Evolutionary conservation across 257 asterid genomes (phyloP).

Genomic region (Salvia rosmarinus): DNA sequence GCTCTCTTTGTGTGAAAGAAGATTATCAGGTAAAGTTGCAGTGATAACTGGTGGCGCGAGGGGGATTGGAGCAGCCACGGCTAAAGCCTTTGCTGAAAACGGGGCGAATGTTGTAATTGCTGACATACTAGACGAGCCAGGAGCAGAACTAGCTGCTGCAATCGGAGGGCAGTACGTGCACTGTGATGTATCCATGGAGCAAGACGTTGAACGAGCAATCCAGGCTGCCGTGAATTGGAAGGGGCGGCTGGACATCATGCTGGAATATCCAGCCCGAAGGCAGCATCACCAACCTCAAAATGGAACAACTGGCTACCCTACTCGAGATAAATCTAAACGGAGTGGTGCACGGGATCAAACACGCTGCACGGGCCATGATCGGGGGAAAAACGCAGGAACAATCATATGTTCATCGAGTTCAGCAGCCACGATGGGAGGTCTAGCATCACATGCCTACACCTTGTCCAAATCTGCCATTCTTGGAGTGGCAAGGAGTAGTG

Average conservation of each 20-base stretch:
- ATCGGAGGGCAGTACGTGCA: constrained; percentile 56
- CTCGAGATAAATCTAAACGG: constrained; percentile 67
- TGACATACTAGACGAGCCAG: constrained; percentile 62
- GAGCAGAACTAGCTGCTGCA: constrained; percentile 50
- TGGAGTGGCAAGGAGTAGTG: constrained; percentile 67
- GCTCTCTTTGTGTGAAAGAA: not conserved
- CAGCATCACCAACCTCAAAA: constrained; percentile 66
- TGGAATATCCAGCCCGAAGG: constrained; percentile 77
- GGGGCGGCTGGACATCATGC: constrained; percentile 79
- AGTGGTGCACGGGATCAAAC: constrained; percentile 74
- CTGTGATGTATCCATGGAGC: constrained; percentile 71
- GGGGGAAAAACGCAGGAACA: constrained; percentile 45
- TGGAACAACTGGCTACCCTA: constrained; percentile 47
- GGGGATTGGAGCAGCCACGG: constrained; percentile 87
- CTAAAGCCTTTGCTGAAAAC: constrained; percentile 53
- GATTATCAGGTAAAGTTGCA: constrained; percentile 67
- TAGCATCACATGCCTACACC: constrained; percentile 79
- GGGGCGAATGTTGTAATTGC: constrained; percentile 75
- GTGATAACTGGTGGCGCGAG: constrained; percentile 86
- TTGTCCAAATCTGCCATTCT: constrained; percentile 73
- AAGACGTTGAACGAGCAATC: constrained; percentile 58
- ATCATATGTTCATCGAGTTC: constrained; percentile 87
- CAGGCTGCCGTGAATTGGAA: constrained; percentile 57
- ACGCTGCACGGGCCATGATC: constrained; percentile 78
- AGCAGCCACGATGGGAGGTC: constrained; percentile 78